phyloP scores from a whole-genome alignment of 169 alveolate species.

The Perkinsus chesapeaki region DNA sequence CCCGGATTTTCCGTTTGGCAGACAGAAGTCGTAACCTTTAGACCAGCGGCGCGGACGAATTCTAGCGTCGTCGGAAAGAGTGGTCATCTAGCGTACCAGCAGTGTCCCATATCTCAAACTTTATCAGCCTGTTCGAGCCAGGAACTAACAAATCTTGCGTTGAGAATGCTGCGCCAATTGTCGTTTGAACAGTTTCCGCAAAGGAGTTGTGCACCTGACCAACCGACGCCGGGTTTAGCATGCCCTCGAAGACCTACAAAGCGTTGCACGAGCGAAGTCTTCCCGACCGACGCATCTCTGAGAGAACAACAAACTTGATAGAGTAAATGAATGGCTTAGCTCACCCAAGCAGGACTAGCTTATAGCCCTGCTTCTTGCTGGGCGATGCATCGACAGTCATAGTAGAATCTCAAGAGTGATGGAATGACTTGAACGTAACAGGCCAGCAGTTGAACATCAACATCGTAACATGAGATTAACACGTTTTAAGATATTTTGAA shows the following conservation, averaged over 20 bases:
- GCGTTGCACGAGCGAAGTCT: constrained; percentile 1
- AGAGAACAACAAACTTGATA: not conserved
- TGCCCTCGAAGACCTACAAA: not conserved
- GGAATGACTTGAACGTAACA: not conserved
- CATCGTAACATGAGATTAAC: not conserved
- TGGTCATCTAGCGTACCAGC: constrained; percentile 35
- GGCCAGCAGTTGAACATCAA: not conserved
- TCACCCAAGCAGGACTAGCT: constrained; percentile 10
- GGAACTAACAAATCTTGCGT: not conserved
- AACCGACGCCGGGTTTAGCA: not conserved
- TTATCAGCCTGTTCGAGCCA: constrained; percentile 15
- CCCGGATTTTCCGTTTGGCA: not conserved
- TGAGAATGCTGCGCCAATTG: constrained; percentile 8
- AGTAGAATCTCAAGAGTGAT: not conserved
- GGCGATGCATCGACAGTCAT: not conserved
- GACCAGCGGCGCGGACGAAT: too few relatives aligned
- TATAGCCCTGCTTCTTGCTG: not conserved
- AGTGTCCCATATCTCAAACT: constrained; percentile 55
- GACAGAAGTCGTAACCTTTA: not conserved
- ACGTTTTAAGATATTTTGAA: not conserved
- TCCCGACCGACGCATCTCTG: constrained; percentile 13
- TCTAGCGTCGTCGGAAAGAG: not conserved
- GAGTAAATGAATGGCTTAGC: not conserved
- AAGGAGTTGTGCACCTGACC: constrained; percentile 4
- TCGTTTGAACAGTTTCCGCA: not conserved